Base-by-base conservation (phyloP, 2,329 filamentous ascomycete genomes). In the Daldinia eschscholtzii region DNA sequence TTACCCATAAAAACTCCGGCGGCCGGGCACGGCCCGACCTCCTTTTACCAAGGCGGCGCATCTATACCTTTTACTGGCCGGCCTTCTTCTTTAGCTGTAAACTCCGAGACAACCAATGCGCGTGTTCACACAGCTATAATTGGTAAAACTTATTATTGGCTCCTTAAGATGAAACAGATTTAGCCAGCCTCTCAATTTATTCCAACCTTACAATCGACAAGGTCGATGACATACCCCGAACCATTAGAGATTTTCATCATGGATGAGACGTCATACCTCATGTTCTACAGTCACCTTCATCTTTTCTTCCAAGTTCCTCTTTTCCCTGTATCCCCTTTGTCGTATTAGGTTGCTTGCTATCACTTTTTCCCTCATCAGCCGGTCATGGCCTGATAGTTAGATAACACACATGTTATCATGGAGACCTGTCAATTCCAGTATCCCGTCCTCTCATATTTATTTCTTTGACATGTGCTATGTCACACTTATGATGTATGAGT, bases 41-140 rank as follows among this genome's bases (percentile, higher is more conserved):
- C 42, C 30, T 50, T 64, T 44, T 26, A 44, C 57, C 64, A 52
- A 20, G 20, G 58, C 55, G 44, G 46, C 48, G 37, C 26, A 10
- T 18, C 9, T 15, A 65, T 50, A 61, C 64, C 58, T 52, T 57
- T 64, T 61, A n/a, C 33, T 62, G 41, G 7, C 61, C 57, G 63
- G 42, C 30, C 64, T 71, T 58, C 65, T 67, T 9, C 60, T 70
- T 72, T 63, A 12, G 65, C 39, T 60, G 56, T 55, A 67, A 71
- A 18, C 65, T 68, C 70, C 70, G 70, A 72, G 70, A 72, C 70
- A 72, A 72, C n/a, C n/a, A 69, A 67, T 30, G 63, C 70, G 63
- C 70, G 70, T 72, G 70, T 65, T 37, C 65, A 63, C 48, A 48
- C 35, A 35, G 26, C 53, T 50, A 41, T 42, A 41, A 33, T 52